Evolutionary conservation across 2,329 filamentous ascomycete species (phyloP).

Genomic region (Aphanocladium album): DNA sequence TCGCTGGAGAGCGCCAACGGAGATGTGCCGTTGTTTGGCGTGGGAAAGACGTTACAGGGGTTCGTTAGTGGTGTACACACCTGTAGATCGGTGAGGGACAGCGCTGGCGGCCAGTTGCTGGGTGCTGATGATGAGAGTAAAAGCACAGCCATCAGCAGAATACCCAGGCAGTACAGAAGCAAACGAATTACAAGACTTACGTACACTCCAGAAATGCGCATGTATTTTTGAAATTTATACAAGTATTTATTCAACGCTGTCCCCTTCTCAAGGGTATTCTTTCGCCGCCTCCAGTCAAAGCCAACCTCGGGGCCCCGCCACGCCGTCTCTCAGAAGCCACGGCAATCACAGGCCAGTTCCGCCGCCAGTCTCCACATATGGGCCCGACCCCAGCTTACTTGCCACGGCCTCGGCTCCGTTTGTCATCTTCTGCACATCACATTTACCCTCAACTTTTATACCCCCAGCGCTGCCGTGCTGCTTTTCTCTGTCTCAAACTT

Average conservation of each 20-base stretch:
- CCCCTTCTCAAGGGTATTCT: too few relatives aligned
- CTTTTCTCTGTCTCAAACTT: neutral
- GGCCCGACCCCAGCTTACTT: conserved; percentile 1
- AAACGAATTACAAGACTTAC: too few relatives aligned
- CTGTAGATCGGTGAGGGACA: neutral
- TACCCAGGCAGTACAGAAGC: too few relatives aligned
- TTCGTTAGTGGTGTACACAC: neutral
- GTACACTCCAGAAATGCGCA: too few relatives aligned
- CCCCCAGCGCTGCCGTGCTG: neutral
- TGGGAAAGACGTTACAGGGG: neutral
- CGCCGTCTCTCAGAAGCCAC: neutral
- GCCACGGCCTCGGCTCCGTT: conserved; percentile 8
- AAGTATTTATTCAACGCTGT: too few relatives aligned
- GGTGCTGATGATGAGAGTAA: too few relatives aligned
- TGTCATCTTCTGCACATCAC: conserved; percentile 2
- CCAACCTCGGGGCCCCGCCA: conserved; percentile 3
- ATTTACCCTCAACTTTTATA: neutral
- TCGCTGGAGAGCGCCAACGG: neutral
- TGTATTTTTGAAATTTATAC: too few relatives aligned
- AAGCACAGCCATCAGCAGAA: too few relatives aligned
- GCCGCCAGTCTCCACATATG: neutral
- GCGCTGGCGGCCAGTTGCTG: too few relatives aligned
- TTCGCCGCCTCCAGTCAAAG: neutral
- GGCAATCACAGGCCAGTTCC: conserved; percentile 4
- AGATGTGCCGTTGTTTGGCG: neutral